Evolutionary conservation across 495 filamentous ascomycete species (phyloP).

Genomic region (Articulospora tetracladia): DNA sequence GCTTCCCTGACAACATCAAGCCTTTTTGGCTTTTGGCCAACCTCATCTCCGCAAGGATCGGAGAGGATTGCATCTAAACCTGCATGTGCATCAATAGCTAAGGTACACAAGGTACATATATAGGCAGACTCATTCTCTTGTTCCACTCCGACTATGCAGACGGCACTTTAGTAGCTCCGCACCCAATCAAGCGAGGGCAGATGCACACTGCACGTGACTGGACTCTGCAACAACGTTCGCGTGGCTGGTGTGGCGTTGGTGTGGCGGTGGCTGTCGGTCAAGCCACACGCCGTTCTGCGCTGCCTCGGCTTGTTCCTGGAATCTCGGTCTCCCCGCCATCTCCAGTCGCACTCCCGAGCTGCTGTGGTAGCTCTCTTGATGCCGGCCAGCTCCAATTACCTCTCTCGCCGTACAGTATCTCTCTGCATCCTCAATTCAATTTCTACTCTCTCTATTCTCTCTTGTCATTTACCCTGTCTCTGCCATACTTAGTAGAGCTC

Average conservation of each 20-base stretch:
- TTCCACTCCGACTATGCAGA: too few species aligned
- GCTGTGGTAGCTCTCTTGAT: background rate
- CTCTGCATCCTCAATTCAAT: background rate
- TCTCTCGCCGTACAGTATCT: background rate
- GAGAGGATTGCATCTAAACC: too few species aligned
- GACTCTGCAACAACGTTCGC: background rate
- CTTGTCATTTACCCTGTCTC: background rate
- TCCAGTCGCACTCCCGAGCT: background rate
- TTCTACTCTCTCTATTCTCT: background rate
- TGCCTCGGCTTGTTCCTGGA: conserved; percentile 8
- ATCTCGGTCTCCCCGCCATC: background rate
- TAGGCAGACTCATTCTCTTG: too few species aligned
- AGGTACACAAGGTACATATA: too few species aligned
- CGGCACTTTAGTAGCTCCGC: too few species aligned
- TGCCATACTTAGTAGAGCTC: background rate
- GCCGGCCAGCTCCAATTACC: background rate
- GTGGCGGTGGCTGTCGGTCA: too few species aligned
- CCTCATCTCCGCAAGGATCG: too few species aligned
- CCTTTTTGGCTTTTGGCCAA: too few species aligned
- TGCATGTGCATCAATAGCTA: too few species aligned
- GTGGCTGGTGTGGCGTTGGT: background rate
- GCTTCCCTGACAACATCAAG: background rate
- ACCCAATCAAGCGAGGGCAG: background rate
- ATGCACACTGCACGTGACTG: background rate
- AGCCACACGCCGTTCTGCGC: too few species aligned